A percentile compares a stretch with the other conserved stretches of the same genome.
Evolutionary conservation across 176 grass and related monocot species (phyloP).

Genomic region (Phragmites australis): DNA sequence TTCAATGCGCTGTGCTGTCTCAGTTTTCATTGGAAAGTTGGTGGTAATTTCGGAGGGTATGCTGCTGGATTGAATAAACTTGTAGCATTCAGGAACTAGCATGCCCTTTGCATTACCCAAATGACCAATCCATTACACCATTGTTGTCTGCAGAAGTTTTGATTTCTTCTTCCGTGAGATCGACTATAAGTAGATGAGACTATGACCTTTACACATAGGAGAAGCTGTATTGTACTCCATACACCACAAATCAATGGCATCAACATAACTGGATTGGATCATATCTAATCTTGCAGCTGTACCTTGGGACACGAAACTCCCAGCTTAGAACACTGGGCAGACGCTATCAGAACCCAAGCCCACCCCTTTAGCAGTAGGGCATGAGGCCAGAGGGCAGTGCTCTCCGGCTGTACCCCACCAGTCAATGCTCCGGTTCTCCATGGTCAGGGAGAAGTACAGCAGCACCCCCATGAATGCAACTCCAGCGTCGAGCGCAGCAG

Average conservation of each 20-base stretch:
- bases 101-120: slow-evolving; percentile 17
- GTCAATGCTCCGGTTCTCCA: slow-evolving; percentile 49
- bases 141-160: background rate
- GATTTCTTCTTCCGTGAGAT: background rate
- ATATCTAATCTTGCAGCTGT: slow-evolving; percentile 14
- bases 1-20: background rate
- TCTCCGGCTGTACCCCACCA: slow-evolving; percentile 77
- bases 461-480: slow-evolving; percentile 83
- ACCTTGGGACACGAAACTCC: background rate
- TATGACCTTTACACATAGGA: slow-evolving; percentile 25
- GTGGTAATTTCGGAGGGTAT: background rate
- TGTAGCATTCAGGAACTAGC: slow-evolving; percentile 26
- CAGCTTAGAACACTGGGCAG: slow-evolving; percentile 55
- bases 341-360: slow-evolving; percentile 26
- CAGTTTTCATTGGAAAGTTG: background rate
- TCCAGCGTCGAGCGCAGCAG: slow-evolving; percentile 56
- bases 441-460: slow-evolving; percentile 65
- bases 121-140: background rate
- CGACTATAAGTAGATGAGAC: background rate
- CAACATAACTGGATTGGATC: background rate
- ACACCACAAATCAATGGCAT: background rate
- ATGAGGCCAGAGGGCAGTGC: slow-evolving; percentile 66
- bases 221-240: background rate
- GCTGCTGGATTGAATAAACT: background rate
- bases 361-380: slow-evolving; percentile 62